Conservation (phyloP, 2,329 filamentous ascomycete species). For the Calonectria naviculata region DNA sequence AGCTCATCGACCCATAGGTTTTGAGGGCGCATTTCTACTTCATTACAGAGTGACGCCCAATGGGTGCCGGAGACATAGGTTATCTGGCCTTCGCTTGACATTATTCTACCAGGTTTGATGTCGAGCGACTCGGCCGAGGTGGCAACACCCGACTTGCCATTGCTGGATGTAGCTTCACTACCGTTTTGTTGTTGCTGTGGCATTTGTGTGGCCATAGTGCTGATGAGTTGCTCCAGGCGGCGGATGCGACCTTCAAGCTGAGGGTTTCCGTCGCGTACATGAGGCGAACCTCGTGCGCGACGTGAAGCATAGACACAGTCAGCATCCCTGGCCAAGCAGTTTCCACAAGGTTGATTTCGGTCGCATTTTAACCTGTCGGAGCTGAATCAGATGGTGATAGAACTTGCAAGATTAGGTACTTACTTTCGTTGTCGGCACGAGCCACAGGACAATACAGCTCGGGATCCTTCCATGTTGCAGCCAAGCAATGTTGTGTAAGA, state of each 20-base stretch:
- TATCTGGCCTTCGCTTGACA: not conserved
- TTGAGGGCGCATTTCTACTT: not conserved
- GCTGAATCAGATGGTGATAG: not conserved
- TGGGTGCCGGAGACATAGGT: not conserved
- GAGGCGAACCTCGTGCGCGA: slow-evolving; percentile 13
- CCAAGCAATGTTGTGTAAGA: not conserved
- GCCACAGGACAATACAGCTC: not conserved
- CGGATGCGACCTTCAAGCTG: slow-evolving; percentile 29
- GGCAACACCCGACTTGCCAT: slow-evolving; percentile 17
- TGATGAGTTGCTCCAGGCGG: slow-evolving; percentile 29
- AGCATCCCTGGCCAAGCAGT: slow-evolving; percentile 30
- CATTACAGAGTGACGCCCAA: not conserved
- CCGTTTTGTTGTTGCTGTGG: not conserved
- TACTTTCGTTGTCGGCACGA: not conserved
- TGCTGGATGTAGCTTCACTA: not conserved
- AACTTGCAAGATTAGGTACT: not conserved
- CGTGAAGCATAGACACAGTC: slow-evolving; percentile 26
- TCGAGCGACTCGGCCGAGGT: not conserved
- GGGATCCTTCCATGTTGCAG: not conserved
- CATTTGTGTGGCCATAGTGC: slow-evolving; percentile 27
- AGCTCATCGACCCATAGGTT: too few relatives aligned
- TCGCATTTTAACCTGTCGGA: slow-evolving; percentile 30
- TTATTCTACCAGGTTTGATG: not conserved
- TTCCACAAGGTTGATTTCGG: slow-evolving; percentile 33
- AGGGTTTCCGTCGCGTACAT: slow-evolving; percentile 5